Evolutionary conservation across 495 filamentous ascomycete species (phyloP), one percentile per base, ranked within the genome.

Genomic region (Darksidea phi): DNA sequence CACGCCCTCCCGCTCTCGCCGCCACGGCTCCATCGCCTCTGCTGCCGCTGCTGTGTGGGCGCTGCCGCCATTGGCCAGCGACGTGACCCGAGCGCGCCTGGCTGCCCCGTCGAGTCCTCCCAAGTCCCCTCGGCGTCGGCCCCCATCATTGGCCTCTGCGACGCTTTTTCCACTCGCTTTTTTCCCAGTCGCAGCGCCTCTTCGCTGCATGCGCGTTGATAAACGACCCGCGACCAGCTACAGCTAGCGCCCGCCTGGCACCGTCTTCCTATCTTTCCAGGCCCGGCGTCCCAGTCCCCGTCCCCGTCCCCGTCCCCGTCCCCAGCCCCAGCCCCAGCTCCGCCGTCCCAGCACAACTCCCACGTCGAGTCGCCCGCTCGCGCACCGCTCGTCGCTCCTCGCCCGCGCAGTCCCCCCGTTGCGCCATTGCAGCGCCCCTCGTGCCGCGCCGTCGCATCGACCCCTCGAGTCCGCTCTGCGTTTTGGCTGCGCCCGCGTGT

Each of bases 121-220:
- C 41, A 55, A 49, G 56, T 61, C 49, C 58, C 58, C 49, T 54
- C 58, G n/a, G n/a, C 58, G 54, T 37, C 46, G 54, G 49, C 51
- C 18, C 51, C 28, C 59, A 43, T 46, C 59, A 63, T 63, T 63
- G 59, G 59, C 59, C 52, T 63, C 59, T 37, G 26, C 59, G 6
- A 24, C 26, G 28, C 34, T 52, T 59, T 59, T 59, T 28, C 32
- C 38, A 18, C 41, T 36, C 21, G 18, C 42, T 12, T 32, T 15
- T 34, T 18, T 7, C 59, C 42, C 17, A 26, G 12, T 28, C 6
- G 10, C 36, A 47, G n/a, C 18, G 20, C 34, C 17, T 7, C 43
- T 13, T 1, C 10, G 49, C 57, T 62, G 59, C 59, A 55, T 48
- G 59, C 59, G 51, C 59, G 48, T 57, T 56, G 26, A 51, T 32